Percentiles rank a stretch among this genome's conserved stretches.
phyloP scores from a whole-genome alignment of 2,329 filamentous ascomycete genomes.

The Xylaria sp. region DNA sequence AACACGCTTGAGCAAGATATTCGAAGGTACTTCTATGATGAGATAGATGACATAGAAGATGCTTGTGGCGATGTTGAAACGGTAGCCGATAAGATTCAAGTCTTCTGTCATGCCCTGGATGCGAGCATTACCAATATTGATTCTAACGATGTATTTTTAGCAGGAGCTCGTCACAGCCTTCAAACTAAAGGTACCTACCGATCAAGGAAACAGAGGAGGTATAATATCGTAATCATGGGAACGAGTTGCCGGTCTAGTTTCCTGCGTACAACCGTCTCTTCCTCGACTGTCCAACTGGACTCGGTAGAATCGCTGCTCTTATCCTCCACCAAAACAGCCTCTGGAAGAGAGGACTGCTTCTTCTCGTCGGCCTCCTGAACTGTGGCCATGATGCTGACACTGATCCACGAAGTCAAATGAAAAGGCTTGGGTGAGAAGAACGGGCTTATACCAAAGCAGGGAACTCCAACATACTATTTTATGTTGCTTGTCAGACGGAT shows the following conservation, averaged over 20 bases:
- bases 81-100: constrained; percentile 58
- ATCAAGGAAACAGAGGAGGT: constrained; percentile 63
- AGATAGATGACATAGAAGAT: constrained; percentile 69
- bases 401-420: constrained; percentile 9
- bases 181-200: constrained; percentile 37
- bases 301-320: constrained; percentile 45
- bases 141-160: constrained; percentile 43
- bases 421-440: not conserved
- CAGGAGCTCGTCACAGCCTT: not conserved
- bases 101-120: constrained; percentile 64
- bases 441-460: not conserved
- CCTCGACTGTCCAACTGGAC: constrained; percentile 60
- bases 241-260: constrained; percentile 64
- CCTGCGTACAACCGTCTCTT: constrained; percentile 59
- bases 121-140: constrained; percentile 64
- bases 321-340: constrained; percentile 42
- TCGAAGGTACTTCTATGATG: constrained; percentile 64
- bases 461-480: constrained; percentile 10
- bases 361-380: constrained; percentile 40
- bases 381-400: constrained; percentile 40
- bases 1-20: constrained; percentile 64
- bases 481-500: constrained; percentile 11
- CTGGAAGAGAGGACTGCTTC: constrained; percentile 38
- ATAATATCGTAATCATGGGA: constrained; percentile 62
- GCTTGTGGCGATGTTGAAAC: constrained; percentile 67